These are phyloP conservation scores for Backusella luteola DNA, from an alignment of 192 early-diverging fungal genomes.

Conservation along the genomic window DNA sequence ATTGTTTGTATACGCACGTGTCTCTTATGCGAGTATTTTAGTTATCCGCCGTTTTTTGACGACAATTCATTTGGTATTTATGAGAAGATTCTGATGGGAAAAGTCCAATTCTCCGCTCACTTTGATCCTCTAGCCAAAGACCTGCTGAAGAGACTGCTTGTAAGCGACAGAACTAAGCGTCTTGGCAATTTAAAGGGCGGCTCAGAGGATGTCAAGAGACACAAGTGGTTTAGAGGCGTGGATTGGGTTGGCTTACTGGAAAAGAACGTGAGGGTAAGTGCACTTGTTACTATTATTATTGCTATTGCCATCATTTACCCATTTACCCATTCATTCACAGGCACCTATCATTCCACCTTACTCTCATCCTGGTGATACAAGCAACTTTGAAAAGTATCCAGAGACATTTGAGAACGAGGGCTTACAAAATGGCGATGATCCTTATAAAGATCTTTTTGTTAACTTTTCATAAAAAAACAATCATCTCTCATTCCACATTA, in stretches of 20 bases:
- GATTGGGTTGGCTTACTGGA: conserved; percentile 89
- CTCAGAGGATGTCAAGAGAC: conserved; percentile 87
- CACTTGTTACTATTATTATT: not conserved
- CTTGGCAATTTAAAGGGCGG: conserved; percentile 93
- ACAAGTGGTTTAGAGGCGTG: conserved; percentile 92
- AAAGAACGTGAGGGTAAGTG: conserved; percentile 54
- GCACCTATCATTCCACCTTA: conserved; percentile 91
- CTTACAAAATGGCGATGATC: conserved; percentile 54
- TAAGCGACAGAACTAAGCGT: conserved; percentile 87
- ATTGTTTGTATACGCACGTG: not conserved
- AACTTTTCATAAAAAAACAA: conserved; percentile 57
- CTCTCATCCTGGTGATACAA: conserved; percentile 89
- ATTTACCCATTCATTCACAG: not conserved
- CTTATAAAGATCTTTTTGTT: conserved; percentile 76
- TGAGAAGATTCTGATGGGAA: conserved; percentile 95
- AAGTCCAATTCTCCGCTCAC: conserved; percentile 85
- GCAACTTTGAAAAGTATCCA: conserved; percentile 98
- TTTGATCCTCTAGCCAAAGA: conserved; percentile 85
- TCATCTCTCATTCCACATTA: conserved; percentile 1
- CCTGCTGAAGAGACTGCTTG: conserved; percentile 88
- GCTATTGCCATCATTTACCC: not conserved
- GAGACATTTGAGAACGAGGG: conserved; percentile 68
- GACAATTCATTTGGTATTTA: conserved; percentile 98
- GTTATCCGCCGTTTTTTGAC: conserved; percentile 96
- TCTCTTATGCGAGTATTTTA: conserved; percentile 13